These are phyloP conservation scores for Teunomyces gatunensis DNA, from an alignment of 805 yeast genomes.

Conservation along the genomic window DNA sequence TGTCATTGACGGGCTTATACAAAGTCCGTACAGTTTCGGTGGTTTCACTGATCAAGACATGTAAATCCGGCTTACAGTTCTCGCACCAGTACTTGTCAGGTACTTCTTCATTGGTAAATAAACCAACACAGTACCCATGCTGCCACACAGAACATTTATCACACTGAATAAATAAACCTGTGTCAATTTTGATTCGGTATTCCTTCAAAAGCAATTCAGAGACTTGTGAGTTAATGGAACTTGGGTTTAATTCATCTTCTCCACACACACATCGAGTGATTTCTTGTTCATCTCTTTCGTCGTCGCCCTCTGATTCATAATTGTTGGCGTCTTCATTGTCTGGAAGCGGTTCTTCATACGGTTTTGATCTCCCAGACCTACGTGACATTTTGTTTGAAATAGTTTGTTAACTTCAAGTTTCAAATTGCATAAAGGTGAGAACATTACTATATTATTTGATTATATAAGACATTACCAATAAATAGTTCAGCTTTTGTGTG, in stretches of 20 bases:
- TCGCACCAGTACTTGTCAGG: conserved; percentile 98
- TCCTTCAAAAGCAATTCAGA: conserved; percentile 26
- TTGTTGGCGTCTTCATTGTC: conserved; percentile 18
- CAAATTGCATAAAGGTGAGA: background rate
- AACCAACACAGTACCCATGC: conserved; percentile 94
- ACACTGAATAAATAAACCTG: conserved; percentile 77
- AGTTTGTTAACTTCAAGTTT: background rate
- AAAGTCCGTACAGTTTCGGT: conserved; percentile 29
- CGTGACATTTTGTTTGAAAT: conserved; percentile 21
- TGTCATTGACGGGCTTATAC: conserved; percentile 42
- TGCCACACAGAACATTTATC: conserved; percentile 96
- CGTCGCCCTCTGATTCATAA: conserved; percentile 22
- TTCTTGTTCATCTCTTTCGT: conserved; percentile 36
- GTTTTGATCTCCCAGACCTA: conserved; percentile 26
- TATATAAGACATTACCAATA: background rate
- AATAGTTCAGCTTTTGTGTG: no score
- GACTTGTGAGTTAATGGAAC: conserved; percentile 23
- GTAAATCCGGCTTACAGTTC: conserved; percentile 81
- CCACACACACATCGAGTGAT: conserved; percentile 44
- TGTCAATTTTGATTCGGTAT: conserved; percentile 40
- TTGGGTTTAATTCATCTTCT: conserved; percentile 33
- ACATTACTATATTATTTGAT: background rate
- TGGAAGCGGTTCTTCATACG: conserved; percentile 14
- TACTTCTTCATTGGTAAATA: conserved; percentile 65
- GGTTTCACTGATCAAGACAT: conserved; percentile 43